phyloP scores from a whole-genome alignment of 1,284 basidiomycete species.

The Caloboletus inedulis region DNA sequence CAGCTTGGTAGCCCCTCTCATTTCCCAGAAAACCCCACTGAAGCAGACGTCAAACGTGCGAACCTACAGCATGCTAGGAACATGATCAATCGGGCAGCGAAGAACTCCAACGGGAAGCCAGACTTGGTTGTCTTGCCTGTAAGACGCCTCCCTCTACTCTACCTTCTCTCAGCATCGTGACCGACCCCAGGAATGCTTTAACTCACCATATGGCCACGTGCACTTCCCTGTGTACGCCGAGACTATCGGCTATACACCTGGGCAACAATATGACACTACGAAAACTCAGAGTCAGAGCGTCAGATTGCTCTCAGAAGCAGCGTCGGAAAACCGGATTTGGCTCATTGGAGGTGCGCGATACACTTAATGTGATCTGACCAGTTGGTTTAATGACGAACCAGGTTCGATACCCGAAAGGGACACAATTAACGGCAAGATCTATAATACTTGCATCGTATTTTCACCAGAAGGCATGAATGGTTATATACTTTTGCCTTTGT shows the following conservation, averaged over 20 bases:
- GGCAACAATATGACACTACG: constrained; percentile 54
- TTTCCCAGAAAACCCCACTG: constrained; percentile 34
- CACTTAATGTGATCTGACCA: background rate
- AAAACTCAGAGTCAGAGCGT: constrained; percentile 75
- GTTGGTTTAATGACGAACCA: constrained; percentile 30
- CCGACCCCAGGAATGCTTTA: constrained; percentile 85
- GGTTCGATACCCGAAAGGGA: constrained; percentile 90
- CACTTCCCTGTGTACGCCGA: constrained; percentile 88
- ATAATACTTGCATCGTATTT: constrained; percentile 92
- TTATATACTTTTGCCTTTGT: background rate
- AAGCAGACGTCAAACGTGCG: constrained; percentile 48
- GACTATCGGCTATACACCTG: constrained; percentile 61
- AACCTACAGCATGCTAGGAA: constrained; percentile 80
- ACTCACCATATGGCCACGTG: constrained; percentile 90
- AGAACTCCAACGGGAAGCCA: constrained; percentile 49
- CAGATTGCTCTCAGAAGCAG: constrained; percentile 77
- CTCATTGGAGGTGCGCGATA: constrained; percentile 77
- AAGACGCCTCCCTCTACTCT: constrained; percentile 24
- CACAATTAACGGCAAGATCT: constrained; percentile 62
- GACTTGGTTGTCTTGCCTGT: constrained; percentile 89
- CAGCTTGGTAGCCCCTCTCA: constrained; percentile 73
- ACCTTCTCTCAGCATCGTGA: background rate
- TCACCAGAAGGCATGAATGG: constrained; percentile 68
- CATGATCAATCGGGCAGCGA: constrained; percentile 73
- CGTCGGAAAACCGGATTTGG: constrained; percentile 82